Evolutionary conservation across 2,329 filamentous ascomycete genomes (phyloP).

Genomic region (Aspergillus latus): DNA sequence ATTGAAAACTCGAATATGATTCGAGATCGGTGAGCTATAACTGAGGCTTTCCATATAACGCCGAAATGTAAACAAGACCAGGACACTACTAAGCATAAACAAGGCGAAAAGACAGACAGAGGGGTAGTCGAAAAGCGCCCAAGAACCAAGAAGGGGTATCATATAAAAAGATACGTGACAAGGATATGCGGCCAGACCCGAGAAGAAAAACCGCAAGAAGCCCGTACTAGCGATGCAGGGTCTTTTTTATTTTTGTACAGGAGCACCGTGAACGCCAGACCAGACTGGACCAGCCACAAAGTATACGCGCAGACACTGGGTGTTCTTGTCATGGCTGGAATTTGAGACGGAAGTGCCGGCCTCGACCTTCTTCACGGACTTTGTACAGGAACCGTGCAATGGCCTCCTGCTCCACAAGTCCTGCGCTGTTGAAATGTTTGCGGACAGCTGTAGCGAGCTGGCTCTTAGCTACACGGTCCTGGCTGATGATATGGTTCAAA

Average conservation of each 20-base stretch:
- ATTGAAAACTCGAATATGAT: neutral
- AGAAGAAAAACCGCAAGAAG: neutral
- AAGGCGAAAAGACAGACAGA: neutral
- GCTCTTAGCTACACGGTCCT: constrained; percentile 43
- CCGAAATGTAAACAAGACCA: neutral
- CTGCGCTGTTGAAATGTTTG: constrained; percentile 50
- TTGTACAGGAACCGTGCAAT: constrained; percentile 51
- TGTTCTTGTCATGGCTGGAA: constrained; percentile 38
- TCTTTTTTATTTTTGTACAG: neutral
- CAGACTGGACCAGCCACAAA: neutral
- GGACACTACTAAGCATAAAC: neutral
- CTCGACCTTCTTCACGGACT: constrained; percentile 47
- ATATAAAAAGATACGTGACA: constrained; percentile 13
- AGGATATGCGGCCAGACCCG: neutral
- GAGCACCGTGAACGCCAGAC: neutral
- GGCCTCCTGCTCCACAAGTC: constrained; percentile 47
- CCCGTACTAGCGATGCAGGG: neutral
- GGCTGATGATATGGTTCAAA: constrained; percentile 33
- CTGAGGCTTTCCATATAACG: neutral
- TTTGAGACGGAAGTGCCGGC: constrained; percentile 42
- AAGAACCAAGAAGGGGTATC: constrained; percentile 31
- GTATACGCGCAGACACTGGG: neutral
- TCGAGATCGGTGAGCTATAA: neutral
- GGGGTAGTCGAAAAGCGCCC: constrained; percentile 8
- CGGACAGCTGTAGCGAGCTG: constrained; percentile 45